Conservation (phyloP, 78 protist genomes). For the Dictyostelium brefeldianum region DNA sequence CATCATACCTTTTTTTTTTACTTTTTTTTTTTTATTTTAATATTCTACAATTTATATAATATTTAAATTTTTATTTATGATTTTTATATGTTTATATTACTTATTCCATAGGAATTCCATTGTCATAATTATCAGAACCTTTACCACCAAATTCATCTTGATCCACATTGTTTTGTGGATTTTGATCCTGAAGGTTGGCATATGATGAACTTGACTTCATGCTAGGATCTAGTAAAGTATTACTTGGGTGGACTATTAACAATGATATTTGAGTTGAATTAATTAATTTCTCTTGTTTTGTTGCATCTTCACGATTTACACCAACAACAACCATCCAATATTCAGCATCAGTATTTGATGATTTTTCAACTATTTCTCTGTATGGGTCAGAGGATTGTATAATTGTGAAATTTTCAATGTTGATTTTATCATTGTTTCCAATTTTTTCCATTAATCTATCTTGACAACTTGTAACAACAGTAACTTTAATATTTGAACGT, state of each 20-base stretch:
- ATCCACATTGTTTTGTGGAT: background rate
- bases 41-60: too few relatives aligned
- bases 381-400: conserved; percentile 14
- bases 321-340: conserved; percentile 49
- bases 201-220: conserved; percentile 5
- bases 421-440: background rate
- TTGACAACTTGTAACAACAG: background rate
- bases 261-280: background rate
- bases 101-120: conserved; percentile 4
- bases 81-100: background rate
- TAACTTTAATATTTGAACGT: conserved; percentile 29
- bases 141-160: background rate
- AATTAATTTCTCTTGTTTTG: conserved; percentile 29
- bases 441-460: background rate
- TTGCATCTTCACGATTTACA: conserved; percentile 26
- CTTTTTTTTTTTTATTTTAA: too few relatives aligned
- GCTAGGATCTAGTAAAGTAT: background rate
- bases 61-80: too few relatives aligned
- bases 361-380: background rate
- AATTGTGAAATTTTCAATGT: background rate
- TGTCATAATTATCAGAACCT: background rate
- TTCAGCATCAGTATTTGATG: background rate
- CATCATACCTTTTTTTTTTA: too few relatives aligned
- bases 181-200: background rate
- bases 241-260: conserved; percentile 50